Evolutionary conservation across 805 yeast species (phyloP).

Genomic region (Diddensiella caesifluorescens): DNA sequence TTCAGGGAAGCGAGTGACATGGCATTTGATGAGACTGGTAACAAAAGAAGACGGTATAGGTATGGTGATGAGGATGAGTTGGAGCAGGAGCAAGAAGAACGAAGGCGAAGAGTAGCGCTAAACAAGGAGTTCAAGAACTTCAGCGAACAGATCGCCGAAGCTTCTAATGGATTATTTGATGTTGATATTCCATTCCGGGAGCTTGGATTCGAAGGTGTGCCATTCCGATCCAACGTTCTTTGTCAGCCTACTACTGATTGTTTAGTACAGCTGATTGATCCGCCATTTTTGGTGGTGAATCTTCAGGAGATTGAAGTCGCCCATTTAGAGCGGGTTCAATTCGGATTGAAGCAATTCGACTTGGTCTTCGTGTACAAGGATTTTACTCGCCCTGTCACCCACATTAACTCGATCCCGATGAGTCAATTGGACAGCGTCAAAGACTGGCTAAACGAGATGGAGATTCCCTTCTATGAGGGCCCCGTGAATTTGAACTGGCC

Average conservation of each 20-base stretch:
- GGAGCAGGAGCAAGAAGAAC: conserved; percentile 97
- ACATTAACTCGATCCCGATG: conserved; percentile 92
- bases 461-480: conserved; percentile 90
- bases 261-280: conserved; percentile 86
- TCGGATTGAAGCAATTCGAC: conserved; percentile 94
- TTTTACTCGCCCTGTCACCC: conserved; percentile 79
- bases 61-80: conserved; percentile 98
- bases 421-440: conserved; percentile 86
- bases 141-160: conserved; percentile 86
- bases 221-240: conserved; percentile 86
- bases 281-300: conserved; percentile 90
- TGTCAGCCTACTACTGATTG: conserved; percentile 98
- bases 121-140: conserved; percentile 88
- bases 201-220: conserved; percentile 96
- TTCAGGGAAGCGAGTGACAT: conserved; percentile 95
- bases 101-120: conserved; percentile 81
- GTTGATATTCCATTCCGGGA: conserved; percentile 94
- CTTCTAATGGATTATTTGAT: conserved; percentile 76
- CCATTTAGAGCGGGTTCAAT: conserved; percentile 93
- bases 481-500: conserved; percentile 95
- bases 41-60: conserved; percentile 54
- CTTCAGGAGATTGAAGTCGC: conserved; percentile 90
- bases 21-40: conserved; percentile 95
- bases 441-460: conserved; percentile 97
- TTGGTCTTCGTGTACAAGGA: conserved; percentile 95